Conservation (phyloP, 208 protist species). For the Angomonas ambiguus region DNA sequence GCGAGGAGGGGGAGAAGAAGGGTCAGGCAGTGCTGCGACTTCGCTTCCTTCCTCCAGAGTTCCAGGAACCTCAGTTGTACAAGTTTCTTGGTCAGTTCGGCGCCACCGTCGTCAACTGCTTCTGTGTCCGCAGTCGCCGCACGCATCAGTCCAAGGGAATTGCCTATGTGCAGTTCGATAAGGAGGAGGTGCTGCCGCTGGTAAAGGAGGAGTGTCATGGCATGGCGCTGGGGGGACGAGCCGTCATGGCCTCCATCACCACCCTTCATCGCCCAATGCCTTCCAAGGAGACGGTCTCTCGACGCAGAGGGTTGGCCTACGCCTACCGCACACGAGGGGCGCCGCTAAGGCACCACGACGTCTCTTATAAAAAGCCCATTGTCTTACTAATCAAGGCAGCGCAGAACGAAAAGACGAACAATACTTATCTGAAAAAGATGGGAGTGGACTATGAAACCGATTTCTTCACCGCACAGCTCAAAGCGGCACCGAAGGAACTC, state of each 20-base stretch:
- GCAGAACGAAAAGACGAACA: conserved; percentile 66
- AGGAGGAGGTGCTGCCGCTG: conserved; percentile 45
- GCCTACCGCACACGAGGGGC: conserved; percentile 56
- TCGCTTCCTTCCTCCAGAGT: conserved; percentile 75
- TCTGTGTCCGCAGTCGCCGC: conserved; percentile 83
- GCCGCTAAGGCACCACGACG: conserved; percentile 58
- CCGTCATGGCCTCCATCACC: conserved; percentile 54
- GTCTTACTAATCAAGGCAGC: conserved; percentile 65
- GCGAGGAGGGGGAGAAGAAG: conserved; percentile 28
- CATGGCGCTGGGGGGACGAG: conserved; percentile 74
- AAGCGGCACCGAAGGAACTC: conserved; percentile 26
- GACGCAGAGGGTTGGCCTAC: conserved; percentile 60
- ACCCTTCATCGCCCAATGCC: conserved; percentile 76
- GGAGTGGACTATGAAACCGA: conserved; percentile 63
- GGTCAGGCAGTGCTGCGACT: conserved; percentile 54
- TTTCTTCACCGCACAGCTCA: conserved; percentile 63
- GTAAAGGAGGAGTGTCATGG: conserved; percentile 86
- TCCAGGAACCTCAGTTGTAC: conserved; percentile 84
- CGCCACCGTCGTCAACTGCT: conserved; percentile 78
- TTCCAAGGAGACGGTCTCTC: conserved; percentile 45
- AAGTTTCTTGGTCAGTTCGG: conserved; percentile 88
- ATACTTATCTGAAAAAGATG: conserved; percentile 57
- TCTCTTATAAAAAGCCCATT: conserved; percentile 45
- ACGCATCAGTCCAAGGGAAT: conserved; percentile 82
- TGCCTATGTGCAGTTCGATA: conserved; percentile 86